Conservation (phyloP, 192 early-diverging fungal genomes). For the Coemansia sp. region DNA sequence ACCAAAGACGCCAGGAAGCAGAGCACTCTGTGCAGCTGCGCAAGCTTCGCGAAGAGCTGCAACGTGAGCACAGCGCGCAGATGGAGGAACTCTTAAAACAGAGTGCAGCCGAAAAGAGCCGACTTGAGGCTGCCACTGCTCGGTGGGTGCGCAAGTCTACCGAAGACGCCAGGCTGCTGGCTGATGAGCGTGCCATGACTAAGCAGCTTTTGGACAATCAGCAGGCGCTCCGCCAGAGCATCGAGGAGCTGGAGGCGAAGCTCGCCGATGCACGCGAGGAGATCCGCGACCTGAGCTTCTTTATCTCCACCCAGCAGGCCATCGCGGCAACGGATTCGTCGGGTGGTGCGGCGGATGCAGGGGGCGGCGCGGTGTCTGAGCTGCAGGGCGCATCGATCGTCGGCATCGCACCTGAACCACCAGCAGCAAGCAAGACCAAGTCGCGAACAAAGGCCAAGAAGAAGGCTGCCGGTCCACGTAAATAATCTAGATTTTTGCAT, state of each 20-base stretch:
- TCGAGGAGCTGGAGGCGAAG: conserved; percentile 57
- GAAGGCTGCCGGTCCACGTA: not conserved
- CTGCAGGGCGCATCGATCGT: conserved; percentile 8
- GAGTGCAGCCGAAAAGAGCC: conserved; percentile 31
- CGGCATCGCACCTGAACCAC: conserved; percentile 3
- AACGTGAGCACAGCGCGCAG: conserved; percentile 26
- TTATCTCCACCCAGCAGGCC: conserved; percentile 67
- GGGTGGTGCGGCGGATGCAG: not conserved
- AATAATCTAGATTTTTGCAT: not conserved
- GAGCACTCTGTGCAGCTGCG: conserved; percentile 5
- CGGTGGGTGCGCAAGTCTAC: conserved; percentile 56
- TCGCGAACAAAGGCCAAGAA: conserved; percentile 2
- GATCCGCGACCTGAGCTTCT: conserved; percentile 88
- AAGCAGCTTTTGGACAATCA: conserved; percentile 64
- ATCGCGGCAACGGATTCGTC: no score
- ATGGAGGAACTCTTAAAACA: conserved; percentile 41
- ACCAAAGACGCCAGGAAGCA: conserved; percentile 8
- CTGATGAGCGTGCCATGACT: conserved; percentile 38
- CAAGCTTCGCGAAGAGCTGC: conserved; percentile 19
- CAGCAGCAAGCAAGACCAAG: not conserved
- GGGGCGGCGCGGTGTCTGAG: not conserved
- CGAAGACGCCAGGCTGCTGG: conserved; percentile 72
- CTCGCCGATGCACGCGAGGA: conserved; percentile 77
- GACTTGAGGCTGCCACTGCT: conserved; percentile 55
- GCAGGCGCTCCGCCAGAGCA: conserved; percentile 49